Conservation (phyloP, 2,329 filamentous ascomycete genomes). For the Cladosporium halotolerans region DNA sequence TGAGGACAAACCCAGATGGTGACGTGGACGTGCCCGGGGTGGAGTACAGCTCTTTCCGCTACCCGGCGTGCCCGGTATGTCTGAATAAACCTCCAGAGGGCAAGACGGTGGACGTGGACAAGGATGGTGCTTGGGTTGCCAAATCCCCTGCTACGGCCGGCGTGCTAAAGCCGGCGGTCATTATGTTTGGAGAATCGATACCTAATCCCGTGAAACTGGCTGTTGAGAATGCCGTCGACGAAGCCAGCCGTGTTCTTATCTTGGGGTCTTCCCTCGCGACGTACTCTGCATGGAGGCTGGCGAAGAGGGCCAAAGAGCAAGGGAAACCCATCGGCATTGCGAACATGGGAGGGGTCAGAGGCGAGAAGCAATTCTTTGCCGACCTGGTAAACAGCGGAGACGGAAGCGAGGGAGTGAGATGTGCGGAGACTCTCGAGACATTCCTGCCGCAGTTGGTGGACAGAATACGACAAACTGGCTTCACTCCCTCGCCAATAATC, state of each 20-base stretch:
- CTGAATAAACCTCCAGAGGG: conserved; percentile 53
- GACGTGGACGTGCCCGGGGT: conserved; percentile 86
- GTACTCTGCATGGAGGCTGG: conserved; percentile 88
- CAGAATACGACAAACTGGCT: conserved; percentile 14
- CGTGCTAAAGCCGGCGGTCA: conserved; percentile 83
- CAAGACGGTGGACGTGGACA: conserved; percentile 63
- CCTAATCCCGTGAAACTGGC: conserved; percentile 59
- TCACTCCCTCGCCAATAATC: background rate
- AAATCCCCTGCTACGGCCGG: conserved; percentile 50
- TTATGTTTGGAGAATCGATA: conserved; percentile 96
- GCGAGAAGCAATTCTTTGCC: conserved; percentile 66
- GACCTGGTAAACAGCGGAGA: conserved; percentile 43
- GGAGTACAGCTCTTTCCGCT: conserved; percentile 83
- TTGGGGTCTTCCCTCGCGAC: conserved; percentile 88
- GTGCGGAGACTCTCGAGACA: conserved; percentile 35
- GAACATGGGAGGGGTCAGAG: conserved; percentile 78
- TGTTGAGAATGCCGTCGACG: conserved; percentile 75
- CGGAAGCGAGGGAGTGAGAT: conserved; percentile 35
- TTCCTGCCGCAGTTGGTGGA: conserved; percentile 32
- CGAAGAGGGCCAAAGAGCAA: conserved; percentile 72
- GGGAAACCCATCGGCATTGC: conserved; percentile 81
- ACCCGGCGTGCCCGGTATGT: conserved; percentile 82
- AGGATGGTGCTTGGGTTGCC: conserved; percentile 70
- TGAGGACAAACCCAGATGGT: conserved; percentile 87
- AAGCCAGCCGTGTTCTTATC: conserved; percentile 67